Evolutionary conservation across 164 flowering plant species (phyloP).

Genomic region (Cinnamomum micranthum): DNA sequence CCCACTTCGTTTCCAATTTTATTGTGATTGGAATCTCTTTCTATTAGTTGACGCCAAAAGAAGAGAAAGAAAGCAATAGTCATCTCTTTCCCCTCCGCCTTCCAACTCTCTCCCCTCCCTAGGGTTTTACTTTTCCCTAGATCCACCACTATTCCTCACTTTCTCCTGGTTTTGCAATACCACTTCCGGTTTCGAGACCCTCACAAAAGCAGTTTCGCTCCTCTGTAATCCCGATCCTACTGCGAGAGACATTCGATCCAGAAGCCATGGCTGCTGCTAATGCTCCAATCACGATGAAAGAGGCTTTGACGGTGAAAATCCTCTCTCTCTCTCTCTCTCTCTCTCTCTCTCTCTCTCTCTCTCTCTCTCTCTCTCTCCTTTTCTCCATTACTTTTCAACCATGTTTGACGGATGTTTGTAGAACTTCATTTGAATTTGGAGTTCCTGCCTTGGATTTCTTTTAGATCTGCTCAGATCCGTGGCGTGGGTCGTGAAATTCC

Average conservation of each 20-base stretch:
- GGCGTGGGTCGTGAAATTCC: neutral
- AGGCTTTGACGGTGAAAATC: conserved; percentile 67
- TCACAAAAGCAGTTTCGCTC: neutral
- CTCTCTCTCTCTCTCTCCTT: neutral
- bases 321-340: neutral
- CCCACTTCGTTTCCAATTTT: too few species aligned
- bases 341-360: too few species aligned
- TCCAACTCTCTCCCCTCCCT: neutral
- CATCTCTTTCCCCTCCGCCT: neutral
- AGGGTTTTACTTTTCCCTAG: too few species aligned
- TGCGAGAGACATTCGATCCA: conserved; percentile 25
- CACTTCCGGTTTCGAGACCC: neutral
- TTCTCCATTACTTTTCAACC: neutral
- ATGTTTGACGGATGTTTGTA: neutral
- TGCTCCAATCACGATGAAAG: conserved; percentile 97
- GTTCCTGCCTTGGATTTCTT: neutral
- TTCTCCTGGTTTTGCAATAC: neutral
- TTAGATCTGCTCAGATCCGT: conserved; percentile 13
- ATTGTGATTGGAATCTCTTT: too few species aligned
- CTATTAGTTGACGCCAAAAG: neutral
- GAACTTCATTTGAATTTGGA: neutral
- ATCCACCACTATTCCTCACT: neutral
- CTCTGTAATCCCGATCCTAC: neutral
- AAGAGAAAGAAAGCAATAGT: neutral
- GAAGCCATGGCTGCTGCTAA: conserved; percentile 92